These are phyloP conservation scores for Trichocomaceae sp. DNA, from an alignment of 2,329 filamentous ascomycete genomes.

Conservation along the genomic window DNA sequence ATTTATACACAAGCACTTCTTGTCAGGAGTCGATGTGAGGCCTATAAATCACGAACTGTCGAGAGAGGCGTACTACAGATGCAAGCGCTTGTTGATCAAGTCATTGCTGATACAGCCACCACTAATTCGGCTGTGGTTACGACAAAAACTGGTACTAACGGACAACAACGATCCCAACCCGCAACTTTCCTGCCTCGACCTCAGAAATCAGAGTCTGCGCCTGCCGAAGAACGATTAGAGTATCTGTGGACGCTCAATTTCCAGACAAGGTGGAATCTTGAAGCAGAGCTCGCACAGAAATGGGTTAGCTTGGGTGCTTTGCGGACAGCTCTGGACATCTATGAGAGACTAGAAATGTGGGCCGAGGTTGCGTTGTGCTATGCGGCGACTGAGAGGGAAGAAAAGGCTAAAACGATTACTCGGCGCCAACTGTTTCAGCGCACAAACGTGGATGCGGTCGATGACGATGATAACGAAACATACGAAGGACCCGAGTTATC, in stretches of 20 bases:
- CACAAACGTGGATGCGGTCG: conserved; percentile 20
- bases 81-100: conserved; percentile 90
- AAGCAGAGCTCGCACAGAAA: conserved; percentile 85
- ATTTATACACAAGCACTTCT: conserved; percentile 91
- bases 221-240: conserved; percentile 63
- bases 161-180: conserved; percentile 43
- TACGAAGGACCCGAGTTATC: conserved; percentile 63
- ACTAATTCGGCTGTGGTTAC: conserved; percentile 26
- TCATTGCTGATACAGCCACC: conserved; percentile 72
- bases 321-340: conserved; percentile 87
- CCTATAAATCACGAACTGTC: conserved; percentile 76
- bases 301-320: conserved; percentile 87
- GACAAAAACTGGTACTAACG: conserved; percentile 24
- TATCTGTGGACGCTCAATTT: conserved; percentile 81
- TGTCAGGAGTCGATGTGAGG: conserved; percentile 81
- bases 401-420: conserved; percentile 70
- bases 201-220: conserved; percentile 68
- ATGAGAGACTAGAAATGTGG: conserved; percentile 88
- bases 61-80: conserved; percentile 87
- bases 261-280: conserved; percentile 86
- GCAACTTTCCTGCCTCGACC: conserved; percentile 76
- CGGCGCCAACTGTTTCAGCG: conserved; percentile 71
- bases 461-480: conserved; percentile 46
- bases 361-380: conserved; percentile 89
- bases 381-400: conserved; percentile 70